phyloP scores from a whole-genome alignment of 306 rosid genomes.

The Pterocarpus santalinus region DNA sequence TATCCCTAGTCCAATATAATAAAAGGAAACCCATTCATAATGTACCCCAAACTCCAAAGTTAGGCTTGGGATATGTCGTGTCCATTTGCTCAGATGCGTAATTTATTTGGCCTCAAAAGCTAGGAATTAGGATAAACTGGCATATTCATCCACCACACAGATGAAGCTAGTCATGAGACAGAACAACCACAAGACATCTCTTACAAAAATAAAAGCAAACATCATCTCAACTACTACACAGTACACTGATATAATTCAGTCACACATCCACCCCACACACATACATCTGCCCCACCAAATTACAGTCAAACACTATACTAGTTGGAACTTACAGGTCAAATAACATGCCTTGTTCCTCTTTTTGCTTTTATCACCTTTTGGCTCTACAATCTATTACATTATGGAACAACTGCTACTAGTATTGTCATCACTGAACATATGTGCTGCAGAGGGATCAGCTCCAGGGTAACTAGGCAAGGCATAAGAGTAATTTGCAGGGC shows the following conservation, averaged over 20 bases:
- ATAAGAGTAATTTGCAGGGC: constrained; percentile 54
- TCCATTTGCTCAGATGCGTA: not conserved
- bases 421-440: constrained; percentile 87
- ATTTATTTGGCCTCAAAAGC: not conserved
- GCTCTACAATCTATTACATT: constrained; percentile 65
- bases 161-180: constrained; percentile 31
- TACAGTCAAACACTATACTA: constrained; percentile 55
- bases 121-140: constrained; percentile 18
- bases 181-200: constrained; percentile 27
- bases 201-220: constrained; percentile 38
- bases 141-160: constrained; percentile 8
- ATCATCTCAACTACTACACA: constrained; percentile 45
- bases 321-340: constrained; percentile 46
- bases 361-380: not conserved
- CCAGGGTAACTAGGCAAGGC: constrained; percentile 49
- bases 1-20: not conserved
- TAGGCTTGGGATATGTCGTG: not conserved
- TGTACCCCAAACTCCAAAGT: constrained; percentile 32
- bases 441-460: constrained; percentile 63
- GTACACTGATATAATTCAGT: constrained; percentile 43
- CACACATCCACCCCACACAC: constrained; percentile 36
- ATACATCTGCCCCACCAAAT: constrained; percentile 45
- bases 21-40: constrained; percentile 10
- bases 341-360: constrained; percentile 31
- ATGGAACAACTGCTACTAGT: constrained; percentile 76